Conservation (phyloP, 2,329 filamentous ascomycete genomes). For the Trichoderma arundinaceum region DNA sequence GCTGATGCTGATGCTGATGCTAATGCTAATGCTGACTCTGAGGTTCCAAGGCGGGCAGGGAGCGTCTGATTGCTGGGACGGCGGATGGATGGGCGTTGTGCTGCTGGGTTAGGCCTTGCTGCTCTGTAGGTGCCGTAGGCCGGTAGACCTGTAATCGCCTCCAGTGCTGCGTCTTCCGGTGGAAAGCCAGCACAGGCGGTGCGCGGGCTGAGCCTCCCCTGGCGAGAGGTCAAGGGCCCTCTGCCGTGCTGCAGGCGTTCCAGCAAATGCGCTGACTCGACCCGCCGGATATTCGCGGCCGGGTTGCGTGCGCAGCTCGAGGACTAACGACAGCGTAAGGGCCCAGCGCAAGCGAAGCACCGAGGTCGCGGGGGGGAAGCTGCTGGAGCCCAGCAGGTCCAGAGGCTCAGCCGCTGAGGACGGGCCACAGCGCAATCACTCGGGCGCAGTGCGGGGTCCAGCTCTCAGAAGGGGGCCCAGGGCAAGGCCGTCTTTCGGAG, state of each 20-base stretch:
- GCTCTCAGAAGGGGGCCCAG: conserved; percentile 11
- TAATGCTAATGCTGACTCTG: neutral
- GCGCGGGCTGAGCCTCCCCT: neutral
- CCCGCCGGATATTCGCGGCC: conserved; percentile 14
- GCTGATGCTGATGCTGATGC: neutral
- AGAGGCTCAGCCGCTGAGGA: neutral
- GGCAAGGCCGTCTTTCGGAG: conserved; percentile 15
- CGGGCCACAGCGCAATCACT: neutral
- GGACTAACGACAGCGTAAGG: neutral
- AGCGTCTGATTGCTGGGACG: neutral
- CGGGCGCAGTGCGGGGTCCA: conserved; percentile 26
- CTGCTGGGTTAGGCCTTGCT: too few species aligned
- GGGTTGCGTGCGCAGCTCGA: neutral
- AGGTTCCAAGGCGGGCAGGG: neutral
- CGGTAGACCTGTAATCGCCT: too few species aligned
- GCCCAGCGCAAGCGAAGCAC: neutral
- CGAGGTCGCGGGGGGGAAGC: neutral
- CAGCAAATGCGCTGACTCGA: neutral
- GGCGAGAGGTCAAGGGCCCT: neutral
- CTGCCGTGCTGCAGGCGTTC: neutral
- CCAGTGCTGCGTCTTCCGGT: too few species aligned
- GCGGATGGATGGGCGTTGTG: too few species aligned
- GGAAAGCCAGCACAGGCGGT: too few species aligned
- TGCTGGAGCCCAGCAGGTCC: conserved; percentile 11
- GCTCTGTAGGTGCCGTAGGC: too few species aligned